Evolutionary conservation across 495 filamentous ascomycete genomes (phyloP), one percentile per base, ranked within the genome.

Genomic region (Tuber melanosporum): DNA sequence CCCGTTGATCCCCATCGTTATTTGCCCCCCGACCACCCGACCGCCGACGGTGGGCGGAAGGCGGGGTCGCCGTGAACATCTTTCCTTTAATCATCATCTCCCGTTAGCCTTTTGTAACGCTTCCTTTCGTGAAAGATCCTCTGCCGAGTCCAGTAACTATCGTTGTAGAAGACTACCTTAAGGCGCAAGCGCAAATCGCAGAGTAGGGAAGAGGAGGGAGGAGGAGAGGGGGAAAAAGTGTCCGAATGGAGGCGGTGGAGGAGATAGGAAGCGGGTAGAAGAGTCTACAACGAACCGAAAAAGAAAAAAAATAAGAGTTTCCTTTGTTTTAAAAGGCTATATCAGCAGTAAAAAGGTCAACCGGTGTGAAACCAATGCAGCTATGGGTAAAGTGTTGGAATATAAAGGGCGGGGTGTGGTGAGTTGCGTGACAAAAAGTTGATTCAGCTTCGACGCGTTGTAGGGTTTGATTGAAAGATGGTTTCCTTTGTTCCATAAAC

Each of bases 51-150:
- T 74, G 46, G 49, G 78, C 57, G 43, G 81, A 76, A 62, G 81
- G 81, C n/a, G 81, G 81, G 26, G 80, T 80, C 75, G 80, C 74
- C 41, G 76, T 80, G 71, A 82, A 82, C 81, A 82, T 82, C 10
- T 75, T 80, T 75, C 70, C 46, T 41, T 69, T 45, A 41, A 32
- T 20, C 57, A 66, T 32, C 57, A 66, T 66, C 3, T 6, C 52
- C 26, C 1, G 57, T 66, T 32, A 66, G 57, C 57, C 2, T 3
- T 32, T 32, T 10, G 26, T 2, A 32, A 32, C 14, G 22, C 14
- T 32, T 32, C n/a, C 57, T 32, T 6, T n/a, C 3, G 14, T 17
- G 14, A n/a, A 49, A 32, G n/a, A 26, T 17, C 57, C 57, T 26
- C 26, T 32, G 22, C 26, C 14, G 0, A 17, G 57, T 17, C 57